Base-by-base conservation (phyloP, 2,329 filamentous ascomycete genomes). In the Pestalotiopsis sp. region DNA sequence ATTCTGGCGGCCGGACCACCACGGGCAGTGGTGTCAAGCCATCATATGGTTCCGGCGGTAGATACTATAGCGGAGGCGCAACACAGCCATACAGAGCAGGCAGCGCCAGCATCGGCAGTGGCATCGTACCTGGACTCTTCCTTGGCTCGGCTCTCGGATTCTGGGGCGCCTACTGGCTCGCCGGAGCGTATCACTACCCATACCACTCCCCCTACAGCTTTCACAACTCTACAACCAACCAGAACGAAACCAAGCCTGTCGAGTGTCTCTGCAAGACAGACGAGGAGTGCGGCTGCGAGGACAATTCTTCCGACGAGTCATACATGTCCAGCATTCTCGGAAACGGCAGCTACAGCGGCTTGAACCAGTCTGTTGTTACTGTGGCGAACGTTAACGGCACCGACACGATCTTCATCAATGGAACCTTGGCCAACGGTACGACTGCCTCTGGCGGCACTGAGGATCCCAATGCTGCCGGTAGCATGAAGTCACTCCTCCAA, bases 381-480 rank as follows among this genome's bases (percentile, higher is more conserved):
- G 86, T 95, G 1, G 87, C 86, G 2, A 80, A 84, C 66, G 85
- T 91, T 70, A 90, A 93, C 68, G 89, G 89, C 64, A 91, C 86
- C 1, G 80, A 80, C 3, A 91, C 88, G 1, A 86, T 96, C 49
- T 82, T 93, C 38, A 81, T 95, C 77, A 94, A 94, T 77, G 93
- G 93, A n/a, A 92, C 91, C 0, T 81, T 95, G 3, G 87, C 90
- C 38, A 91, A 92, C 72, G 89, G 88, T 63, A 92, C 90, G 0
- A 90, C 88, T 0, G 83, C 85, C 0, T 70, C 82, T 4, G 83
- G 82, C 13, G 85, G 83, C 31, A 80, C 77, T 14, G 83, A 83
- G 1, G 77, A 80, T 62, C 77, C 83, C 7, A 73, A 75, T 23
- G 80, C 79, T n/a, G 81, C 72, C 23, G 72, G 70, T 2, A 75